Evolutionary conservation across 148 eudicot species (phyloP).

Genomic region (Chenopodium suecicum): DNA sequence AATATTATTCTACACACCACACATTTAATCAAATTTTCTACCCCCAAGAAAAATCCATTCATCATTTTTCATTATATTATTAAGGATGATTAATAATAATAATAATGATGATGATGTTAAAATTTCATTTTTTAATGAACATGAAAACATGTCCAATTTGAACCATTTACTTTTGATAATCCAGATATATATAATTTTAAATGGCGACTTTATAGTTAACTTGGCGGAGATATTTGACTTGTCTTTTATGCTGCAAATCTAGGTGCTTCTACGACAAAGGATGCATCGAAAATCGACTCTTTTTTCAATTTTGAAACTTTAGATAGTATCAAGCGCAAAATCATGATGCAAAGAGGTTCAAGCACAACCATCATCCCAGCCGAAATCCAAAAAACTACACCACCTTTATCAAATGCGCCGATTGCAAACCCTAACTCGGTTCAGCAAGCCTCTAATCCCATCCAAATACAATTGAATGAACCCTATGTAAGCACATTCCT

Average conservation of each 20-base stretch:
- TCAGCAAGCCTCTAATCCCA: too few species aligned
- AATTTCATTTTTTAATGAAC: too few species aligned
- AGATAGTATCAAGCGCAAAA: too few species aligned
- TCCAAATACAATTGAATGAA: too few species aligned
- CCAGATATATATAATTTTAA: neutral
- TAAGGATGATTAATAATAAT: neutral
- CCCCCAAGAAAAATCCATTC: neutral
- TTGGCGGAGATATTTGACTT: neutral
- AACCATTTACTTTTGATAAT: neutral
- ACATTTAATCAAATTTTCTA: neutral
- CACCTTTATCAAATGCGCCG: neutral
- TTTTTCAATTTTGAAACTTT: too few species aligned
- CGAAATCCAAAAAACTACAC: too few species aligned
- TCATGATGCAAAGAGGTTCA: too few species aligned
- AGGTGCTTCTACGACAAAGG: too few species aligned
- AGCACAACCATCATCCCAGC: too few species aligned
- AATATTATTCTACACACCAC: too few species aligned
- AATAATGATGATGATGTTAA: neutral
- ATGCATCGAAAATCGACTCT: too few species aligned
- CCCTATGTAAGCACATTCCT: too few species aligned
- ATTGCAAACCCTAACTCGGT: neutral
- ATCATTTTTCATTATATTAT: neutral
- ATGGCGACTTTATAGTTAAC: neutral
- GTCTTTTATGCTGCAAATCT: neutral
- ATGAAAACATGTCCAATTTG: neutral